Conservation (phyloP, 2,329 filamentous ascomycete genomes). For the Passalora sequoiae region DNA sequence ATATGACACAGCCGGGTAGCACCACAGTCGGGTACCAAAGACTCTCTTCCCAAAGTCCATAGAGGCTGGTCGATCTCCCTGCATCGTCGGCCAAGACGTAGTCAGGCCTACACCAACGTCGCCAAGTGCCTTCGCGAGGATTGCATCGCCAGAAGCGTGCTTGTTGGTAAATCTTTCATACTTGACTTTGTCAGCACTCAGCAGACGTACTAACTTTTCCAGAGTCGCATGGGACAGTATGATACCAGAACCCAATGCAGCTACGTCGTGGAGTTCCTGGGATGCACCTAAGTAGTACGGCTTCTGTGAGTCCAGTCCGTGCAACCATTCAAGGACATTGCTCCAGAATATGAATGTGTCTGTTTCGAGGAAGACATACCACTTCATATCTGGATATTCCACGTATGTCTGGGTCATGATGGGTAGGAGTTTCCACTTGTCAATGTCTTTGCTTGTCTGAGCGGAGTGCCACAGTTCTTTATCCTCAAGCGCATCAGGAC, state of each 20-base stretch:
- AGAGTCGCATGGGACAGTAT: constrained; percentile 41
- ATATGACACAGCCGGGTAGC: constrained; percentile 27
- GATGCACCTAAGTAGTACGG: constrained; percentile 48
- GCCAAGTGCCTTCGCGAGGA: constrained; percentile 23
- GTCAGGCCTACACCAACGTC: constrained; percentile 19
- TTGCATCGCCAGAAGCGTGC: constrained; percentile 26
- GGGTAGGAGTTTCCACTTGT: constrained; percentile 51
- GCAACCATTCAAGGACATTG: constrained; percentile 42
- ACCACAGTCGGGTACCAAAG: constrained; percentile 22
- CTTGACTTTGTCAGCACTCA: constrained; percentile 36
- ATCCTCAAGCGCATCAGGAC: constrained; percentile 30
- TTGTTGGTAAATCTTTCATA: constrained; percentile 21
- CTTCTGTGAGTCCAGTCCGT: constrained; percentile 39
- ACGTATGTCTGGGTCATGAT: constrained; percentile 36
- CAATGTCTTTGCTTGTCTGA: constrained; percentile 33
- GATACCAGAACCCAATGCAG: constrained; percentile 40
- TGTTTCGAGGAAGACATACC: constrained; percentile 51
- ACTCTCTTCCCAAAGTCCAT: constrained; percentile 34
- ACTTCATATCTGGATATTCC: constrained; percentile 43
- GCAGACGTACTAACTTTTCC: constrained; percentile 32
- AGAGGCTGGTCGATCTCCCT: constrained; percentile 35
- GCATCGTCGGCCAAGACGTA: constrained; percentile 25
- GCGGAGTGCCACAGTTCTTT: constrained; percentile 26
- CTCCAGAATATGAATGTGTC: constrained; percentile 45
- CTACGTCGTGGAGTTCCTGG: constrained; percentile 42